Conservation (phyloP, 805 yeast species). For the Tetrapisispora fleetii region DNA sequence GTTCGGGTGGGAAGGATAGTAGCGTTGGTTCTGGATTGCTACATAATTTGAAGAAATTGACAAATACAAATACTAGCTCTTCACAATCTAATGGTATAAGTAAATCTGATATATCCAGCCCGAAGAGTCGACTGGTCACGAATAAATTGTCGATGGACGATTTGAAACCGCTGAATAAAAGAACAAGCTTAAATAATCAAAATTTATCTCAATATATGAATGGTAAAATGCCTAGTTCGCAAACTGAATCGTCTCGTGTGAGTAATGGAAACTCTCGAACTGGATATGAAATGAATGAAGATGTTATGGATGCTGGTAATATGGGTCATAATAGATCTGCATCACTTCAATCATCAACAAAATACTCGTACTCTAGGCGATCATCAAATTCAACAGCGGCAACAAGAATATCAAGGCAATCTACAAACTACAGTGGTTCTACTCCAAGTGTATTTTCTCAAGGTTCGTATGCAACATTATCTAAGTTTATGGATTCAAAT, state of each 20-base stretch:
- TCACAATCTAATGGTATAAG: not conserved
- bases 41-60: constrained; percentile 22
- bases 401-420: constrained; percentile 16
- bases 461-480: constrained; percentile 19
- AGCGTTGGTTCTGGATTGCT: constrained; percentile 14
- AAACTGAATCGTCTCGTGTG: constrained; percentile 1
- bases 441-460: constrained; percentile 22
- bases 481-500: constrained; percentile 23
- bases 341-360: constrained; percentile 18
- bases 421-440: constrained; percentile 16
- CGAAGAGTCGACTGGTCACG: constrained; percentile 2
- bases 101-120: constrained; percentile 3
- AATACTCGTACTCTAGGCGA: constrained; percentile 16
- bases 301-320: not conserved
- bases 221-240: constrained; percentile 2
- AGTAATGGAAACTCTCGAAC: not conserved
- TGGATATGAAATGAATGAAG: constrained; percentile 3
- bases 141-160: constrained; percentile 11
- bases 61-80: constrained; percentile 9
- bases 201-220: constrained; percentile 24
- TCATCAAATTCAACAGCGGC: constrained; percentile 1
- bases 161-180: constrained; percentile 21
- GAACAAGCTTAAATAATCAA: constrained; percentile 20
- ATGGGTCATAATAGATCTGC: constrained; percentile 12
- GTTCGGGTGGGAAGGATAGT: constrained; percentile 7